Percentiles rank a stretch among this genome's conserved stretches.
Evolutionary conservation across 2,329 filamentous ascomycete species (phyloP).

Genomic region (Aspergillus sp.): DNA sequence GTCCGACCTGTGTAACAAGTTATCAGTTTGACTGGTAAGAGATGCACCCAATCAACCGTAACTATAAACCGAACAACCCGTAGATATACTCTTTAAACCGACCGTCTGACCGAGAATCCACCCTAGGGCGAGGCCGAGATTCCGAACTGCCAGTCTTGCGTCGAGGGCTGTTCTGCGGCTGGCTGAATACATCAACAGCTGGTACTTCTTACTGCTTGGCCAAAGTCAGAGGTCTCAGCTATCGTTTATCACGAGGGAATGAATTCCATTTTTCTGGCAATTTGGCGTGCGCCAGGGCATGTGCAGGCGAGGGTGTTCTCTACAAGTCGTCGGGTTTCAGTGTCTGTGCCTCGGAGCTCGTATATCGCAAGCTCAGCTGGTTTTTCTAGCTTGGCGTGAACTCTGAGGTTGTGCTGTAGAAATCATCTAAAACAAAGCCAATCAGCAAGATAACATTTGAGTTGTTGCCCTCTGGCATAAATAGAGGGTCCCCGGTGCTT

Average conservation of each 20-base stretch:
- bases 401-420: neutral
- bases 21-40: too few relatives aligned
- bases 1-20: too few relatives aligned
- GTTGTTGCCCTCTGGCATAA: neutral
- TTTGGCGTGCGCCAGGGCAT: neutral
- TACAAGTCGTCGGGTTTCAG: constrained; percentile 1
- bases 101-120: too few relatives aligned
- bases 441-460: neutral
- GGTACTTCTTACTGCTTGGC: neutral
- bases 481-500: neutral
- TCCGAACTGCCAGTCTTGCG: too few relatives aligned
- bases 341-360: constrained; percentile 1
- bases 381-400: neutral
- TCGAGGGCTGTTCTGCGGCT: too few relatives aligned
- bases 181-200: too few relatives aligned
- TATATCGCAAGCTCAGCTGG: neutral
- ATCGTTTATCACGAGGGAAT: too few relatives aligned
- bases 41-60: too few relatives aligned
- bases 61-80: too few relatives aligned
- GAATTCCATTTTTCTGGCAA: neutral
- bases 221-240: neutral
- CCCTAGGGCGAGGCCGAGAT: too few relatives aligned
- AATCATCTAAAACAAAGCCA: neutral
- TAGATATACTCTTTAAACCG: too few relatives aligned
- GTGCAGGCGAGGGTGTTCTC: neutral